phyloP scores from a whole-genome alignment of 2,329 filamentous ascomycete species.

The Pezicula radicicola region DNA sequence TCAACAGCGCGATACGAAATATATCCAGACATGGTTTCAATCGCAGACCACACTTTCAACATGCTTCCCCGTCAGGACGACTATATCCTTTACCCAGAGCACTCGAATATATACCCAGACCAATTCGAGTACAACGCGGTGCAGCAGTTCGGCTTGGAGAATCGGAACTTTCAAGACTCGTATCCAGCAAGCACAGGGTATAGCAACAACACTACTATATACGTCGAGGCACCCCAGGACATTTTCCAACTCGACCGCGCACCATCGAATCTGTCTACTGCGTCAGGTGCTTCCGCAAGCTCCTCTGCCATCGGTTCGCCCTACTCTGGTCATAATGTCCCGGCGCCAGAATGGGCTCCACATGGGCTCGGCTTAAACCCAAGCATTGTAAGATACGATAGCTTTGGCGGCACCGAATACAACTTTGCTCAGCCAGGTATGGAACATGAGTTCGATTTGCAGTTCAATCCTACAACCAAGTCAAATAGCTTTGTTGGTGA shows the following conservation, averaged over 20 bases:
- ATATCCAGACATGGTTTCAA: neutral
- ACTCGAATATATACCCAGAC: slow-evolving; percentile 36
- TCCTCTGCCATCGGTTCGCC: slow-evolving; percentile 31
- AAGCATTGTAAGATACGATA: slow-evolving; percentile 26
- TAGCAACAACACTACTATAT: slow-evolving; percentile 40
- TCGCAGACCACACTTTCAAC: slow-evolving; percentile 19
- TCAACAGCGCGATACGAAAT: slow-evolving; percentile 8
- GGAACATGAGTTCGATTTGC: slow-evolving; percentile 29
- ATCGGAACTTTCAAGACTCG: slow-evolving; percentile 21
- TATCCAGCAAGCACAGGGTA: slow-evolving; percentile 42
- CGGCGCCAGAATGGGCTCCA: slow-evolving; percentile 26
- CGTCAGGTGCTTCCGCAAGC: slow-evolving; percentile 26
- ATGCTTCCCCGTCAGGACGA: slow-evolving; percentile 32
- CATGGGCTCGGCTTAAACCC: slow-evolving; percentile 26
- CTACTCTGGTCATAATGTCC: slow-evolving; percentile 23
- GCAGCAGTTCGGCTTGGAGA: slow-evolving; percentile 39
- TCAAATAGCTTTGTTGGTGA: slow-evolving; percentile 42
- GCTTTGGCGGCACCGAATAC: slow-evolving; percentile 25
- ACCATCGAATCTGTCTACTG: slow-evolving; percentile 29
- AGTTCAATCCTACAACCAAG: slow-evolving; percentile 36
- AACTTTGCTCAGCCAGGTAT: slow-evolving; percentile 26
- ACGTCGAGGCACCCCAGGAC: slow-evolving; percentile 34
- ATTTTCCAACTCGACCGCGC: slow-evolving; percentile 14
- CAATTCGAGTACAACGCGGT: slow-evolving; percentile 47
- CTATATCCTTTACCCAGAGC: slow-evolving; percentile 44